Evolutionary conservation across 768 basidiomycete species (phyloP), one percentile per base, ranked within the genome.

Genomic region (Mycena rosella): DNA sequence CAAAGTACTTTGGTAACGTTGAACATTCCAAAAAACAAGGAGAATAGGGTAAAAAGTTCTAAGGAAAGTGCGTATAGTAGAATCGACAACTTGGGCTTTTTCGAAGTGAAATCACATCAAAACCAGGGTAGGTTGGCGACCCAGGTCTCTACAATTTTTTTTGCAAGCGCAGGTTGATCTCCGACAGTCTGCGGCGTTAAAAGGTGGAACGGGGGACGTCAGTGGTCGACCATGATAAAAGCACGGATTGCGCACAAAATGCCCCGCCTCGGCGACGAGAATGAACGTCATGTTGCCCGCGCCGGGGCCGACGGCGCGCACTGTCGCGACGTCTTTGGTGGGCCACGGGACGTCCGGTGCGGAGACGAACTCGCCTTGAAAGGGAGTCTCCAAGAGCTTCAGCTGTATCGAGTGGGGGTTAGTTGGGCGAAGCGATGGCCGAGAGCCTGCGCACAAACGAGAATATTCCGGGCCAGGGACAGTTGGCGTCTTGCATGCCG

Each of bases 261-360:
- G 79, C 0, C 78, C 78, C 22, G 78, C 77, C 20, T 75, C 74
- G 22, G 63, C 67, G 44, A 78, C 30, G 20, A 78, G 72, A 18
- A 78, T 61, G 61, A 70, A 76, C 18, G 79, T 76, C 66, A 79
- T 68, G 32, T 76, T 74, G 0, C 78, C 78, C 17, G 78, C 77
- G 24, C 78, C 77, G 14, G 68, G 65, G 7, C 72, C 77, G 9
- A 75, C 69, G 6, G 65, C 65, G 14, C 75, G 76, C 6, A 78
- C 73, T 30, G 74, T 74, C 11, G 72, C 74, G 27, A 64, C 68
- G 38, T 71, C 70, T 34, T 48, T 32, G 29, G 54, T 52, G 10
- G 68, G 73, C 77, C 77, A 79, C 1, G 74, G 73, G 2, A 76
- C 47, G 55, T 79, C 79, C 0, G 69, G 67, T 15, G 75, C 65